These are phyloP conservation scores for Linum usitatissimum DNA, from an alignment of 345 rosid species.

Conservation along the genomic window DNA sequence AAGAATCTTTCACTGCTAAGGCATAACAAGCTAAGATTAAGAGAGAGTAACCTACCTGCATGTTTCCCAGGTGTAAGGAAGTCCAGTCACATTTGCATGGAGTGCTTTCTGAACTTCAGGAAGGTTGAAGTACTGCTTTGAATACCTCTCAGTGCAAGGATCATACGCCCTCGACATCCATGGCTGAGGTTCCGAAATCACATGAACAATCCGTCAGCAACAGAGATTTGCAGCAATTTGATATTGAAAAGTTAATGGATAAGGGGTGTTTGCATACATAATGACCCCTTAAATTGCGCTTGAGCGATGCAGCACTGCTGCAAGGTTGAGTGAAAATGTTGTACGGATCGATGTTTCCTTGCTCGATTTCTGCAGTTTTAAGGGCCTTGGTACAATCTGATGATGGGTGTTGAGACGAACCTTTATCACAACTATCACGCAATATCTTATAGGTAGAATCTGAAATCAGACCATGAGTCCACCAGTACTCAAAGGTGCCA, in stretches of 20 bases:
- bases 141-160: slow-evolving; percentile 89
- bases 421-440: slow-evolving; percentile 41
- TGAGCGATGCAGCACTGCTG: slow-evolving; percentile 39
- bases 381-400: slow-evolving; percentile 50
- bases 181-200: slow-evolving; percentile 39
- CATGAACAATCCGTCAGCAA: not conserved
- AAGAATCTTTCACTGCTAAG: not conserved
- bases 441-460: slow-evolving; percentile 65
- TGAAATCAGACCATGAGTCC: slow-evolving; percentile 91
- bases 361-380: slow-evolving; percentile 45
- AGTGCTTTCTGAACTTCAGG: slow-evolving; percentile 89
- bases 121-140: slow-evolving; percentile 60
- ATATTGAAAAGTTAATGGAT: not conserved
- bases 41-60: slow-evolving; percentile 78
- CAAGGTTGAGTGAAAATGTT: slow-evolving; percentile 84
- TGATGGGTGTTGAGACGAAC: slow-evolving; percentile 62
- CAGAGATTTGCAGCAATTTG: not conserved
- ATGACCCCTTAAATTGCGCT: slow-evolving; percentile 49
- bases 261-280: slow-evolving; percentile 42
- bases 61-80: slow-evolving; percentile 63
- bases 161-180: slow-evolving; percentile 98
- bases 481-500: slow-evolving; percentile 93
- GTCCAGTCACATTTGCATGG: slow-evolving; percentile 75
- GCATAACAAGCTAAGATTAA: not conserved
- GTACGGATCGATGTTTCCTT: slow-evolving; percentile 71